Percentiles rank a stretch among this genome's conserved stretches.
phyloP scores from a whole-genome alignment of 2,329 filamentous ascomycete species.

The Verticillium nubilum region DNA sequence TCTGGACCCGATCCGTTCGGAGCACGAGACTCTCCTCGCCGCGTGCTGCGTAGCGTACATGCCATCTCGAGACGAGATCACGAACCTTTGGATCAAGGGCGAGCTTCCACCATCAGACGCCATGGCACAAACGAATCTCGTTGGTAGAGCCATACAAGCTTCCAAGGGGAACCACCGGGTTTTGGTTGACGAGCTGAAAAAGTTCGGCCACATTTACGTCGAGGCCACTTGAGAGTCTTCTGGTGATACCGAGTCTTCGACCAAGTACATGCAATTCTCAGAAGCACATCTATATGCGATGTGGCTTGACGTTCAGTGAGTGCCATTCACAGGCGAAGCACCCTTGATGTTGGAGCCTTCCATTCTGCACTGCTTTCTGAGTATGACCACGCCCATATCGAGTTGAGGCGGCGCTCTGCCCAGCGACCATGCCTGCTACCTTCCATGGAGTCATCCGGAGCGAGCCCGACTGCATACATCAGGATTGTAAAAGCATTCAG shows the following conservation, averaged over 20 bases:
- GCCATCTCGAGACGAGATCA: constrained; percentile 81
- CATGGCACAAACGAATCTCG: constrained; percentile 24
- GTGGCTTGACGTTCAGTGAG: no score
- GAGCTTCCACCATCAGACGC: constrained; percentile 36
- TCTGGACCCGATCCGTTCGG: constrained; percentile 76
- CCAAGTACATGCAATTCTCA: no score
- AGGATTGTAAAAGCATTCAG: no score
- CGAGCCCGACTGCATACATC: no score
- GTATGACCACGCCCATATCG: no score
- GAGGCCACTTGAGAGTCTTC: not conserved
- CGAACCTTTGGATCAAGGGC: constrained; percentile 91
- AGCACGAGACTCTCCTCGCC: constrained; percentile 71
- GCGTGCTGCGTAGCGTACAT: constrained; percentile 90
- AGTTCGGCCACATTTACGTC: not conserved
- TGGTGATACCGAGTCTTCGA: not conserved
- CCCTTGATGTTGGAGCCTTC: no score
- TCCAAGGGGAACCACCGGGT: constrained; percentile 25
- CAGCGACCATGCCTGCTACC: no score
- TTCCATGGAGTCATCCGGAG: no score
- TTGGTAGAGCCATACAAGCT: constrained; percentile 34
- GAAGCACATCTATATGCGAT: no score
- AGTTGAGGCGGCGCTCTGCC: no score
- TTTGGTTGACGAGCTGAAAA: not conserved
- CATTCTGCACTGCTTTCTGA: no score
- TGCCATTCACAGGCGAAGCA: no score